Conservation (phyloP, 2,329 filamentous ascomycete species). For the Mariannaea sp. region DNA sequence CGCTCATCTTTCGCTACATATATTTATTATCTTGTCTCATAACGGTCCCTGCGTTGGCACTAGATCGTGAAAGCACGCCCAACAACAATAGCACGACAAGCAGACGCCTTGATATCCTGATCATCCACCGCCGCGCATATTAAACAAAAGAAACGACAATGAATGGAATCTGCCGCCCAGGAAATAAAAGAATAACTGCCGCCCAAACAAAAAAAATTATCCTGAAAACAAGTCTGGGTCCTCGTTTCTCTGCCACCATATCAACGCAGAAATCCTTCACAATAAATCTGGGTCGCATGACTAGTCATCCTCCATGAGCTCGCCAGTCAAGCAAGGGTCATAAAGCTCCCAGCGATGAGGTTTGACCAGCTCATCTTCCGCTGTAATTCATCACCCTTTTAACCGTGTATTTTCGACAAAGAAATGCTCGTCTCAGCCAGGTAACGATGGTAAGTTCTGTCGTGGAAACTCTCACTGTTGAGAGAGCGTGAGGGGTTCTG, state of each 20-base stretch:
- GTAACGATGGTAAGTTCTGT: background rate
- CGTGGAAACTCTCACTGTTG: background rate
- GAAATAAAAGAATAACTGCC: constrained; percentile 5
- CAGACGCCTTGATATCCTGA: constrained; percentile 1
- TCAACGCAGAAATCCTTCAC: constrained; percentile 2
- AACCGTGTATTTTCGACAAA: background rate
- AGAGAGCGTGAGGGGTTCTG: background rate
- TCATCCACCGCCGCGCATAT: constrained; percentile 9
- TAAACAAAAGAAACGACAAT: constrained; percentile 13
- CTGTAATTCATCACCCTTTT: background rate
- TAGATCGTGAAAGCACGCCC: background rate
- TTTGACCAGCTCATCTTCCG: background rate
- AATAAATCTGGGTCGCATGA: constrained; percentile 6
- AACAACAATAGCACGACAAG: constrained; percentile 1
- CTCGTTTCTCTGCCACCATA: constrained; percentile 1
- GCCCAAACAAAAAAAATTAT: constrained; percentile 8
- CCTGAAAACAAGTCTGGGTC: background rate
- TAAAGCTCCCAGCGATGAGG: background rate
- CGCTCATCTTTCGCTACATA: constrained; percentile 2
- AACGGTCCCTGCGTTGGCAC: constrained; percentile 4
- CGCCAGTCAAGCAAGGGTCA: constrained; percentile 10
- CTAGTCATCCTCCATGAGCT: constrained; percentile 11
- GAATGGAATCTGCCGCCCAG: background rate
- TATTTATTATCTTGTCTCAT: constrained; percentile 19
- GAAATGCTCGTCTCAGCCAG: background rate